Evolutionary conservation across 768 basidiomycete genomes (phyloP), one percentile per base, ranked within the genome.

Genomic region (Suillus discolor): DNA sequence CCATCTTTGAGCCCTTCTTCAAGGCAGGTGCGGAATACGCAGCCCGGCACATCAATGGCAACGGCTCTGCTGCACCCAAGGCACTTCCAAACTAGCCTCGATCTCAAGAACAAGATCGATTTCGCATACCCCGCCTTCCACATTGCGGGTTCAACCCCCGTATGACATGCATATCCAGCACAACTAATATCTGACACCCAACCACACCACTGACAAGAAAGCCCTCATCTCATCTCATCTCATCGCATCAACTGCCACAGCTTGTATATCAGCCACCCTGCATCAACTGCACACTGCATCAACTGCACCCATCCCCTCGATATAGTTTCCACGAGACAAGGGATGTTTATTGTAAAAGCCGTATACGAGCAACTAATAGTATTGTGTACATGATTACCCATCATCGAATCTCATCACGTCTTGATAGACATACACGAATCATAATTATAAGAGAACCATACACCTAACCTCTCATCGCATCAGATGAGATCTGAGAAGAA

Each of bases 61-160:
- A 79, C 60, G 66, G 70, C 41, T 54, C 76, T 49, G 77, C 77
- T 23, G 72, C 71, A 45, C 72, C 78, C 57, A 86, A 86, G 68
- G 82, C 84, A 64, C 45, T 72, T 34, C 61, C 61, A 57, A 75
- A 78, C 70, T 76, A 66, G 66, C 42, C 31, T 49, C 53, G 36
- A 23, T 65, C 28, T 65, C 51, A 11, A n/a, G 67, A 66, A 36
- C 65, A 70, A 70, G 77, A 68, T 74, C 73, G 70, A 78, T 71
- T 74, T 75, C 77, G 71, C 71, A 57, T 49, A 66, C 57, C 62
- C 6, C 45, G 71, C 70, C 77, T 72, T 77, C 78, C 73, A 71
- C 78, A 74, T 75, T 74, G 83, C 90, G 90, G 91, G 91, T 93
- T 93, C 91, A 93, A 93, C 91, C 90, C 90, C 90, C 90, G 89